These are phyloP conservation scores for Metarhizium humberi DNA, from an alignment of 2,329 filamentous ascomycete species.

Conservation along the genomic window DNA sequence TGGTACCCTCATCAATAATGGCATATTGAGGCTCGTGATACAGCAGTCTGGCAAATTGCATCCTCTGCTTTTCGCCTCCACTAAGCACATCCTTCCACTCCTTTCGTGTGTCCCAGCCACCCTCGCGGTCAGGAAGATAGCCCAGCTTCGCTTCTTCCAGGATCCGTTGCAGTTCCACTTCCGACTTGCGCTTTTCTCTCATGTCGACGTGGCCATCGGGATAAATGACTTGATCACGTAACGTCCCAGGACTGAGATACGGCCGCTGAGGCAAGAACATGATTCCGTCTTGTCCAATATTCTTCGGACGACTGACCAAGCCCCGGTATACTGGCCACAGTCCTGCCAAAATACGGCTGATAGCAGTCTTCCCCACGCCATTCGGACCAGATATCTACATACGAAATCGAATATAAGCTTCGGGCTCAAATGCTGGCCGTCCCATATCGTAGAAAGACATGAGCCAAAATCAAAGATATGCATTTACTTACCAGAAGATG, in stretches of 20 bases:
- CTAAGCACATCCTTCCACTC: conserved; percentile 99
- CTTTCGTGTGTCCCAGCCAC: conserved; percentile 92
- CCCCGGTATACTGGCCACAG: conserved; percentile 96
- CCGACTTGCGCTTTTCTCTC: conserved; percentile 68
- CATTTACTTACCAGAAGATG: conserved; percentile 58
- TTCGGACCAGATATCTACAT: conserved; percentile 78
- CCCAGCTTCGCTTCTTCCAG: conserved; percentile 79
- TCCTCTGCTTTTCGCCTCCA: conserved; percentile 92
- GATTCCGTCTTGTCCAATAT: conserved; percentile 76
- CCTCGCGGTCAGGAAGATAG: conserved; percentile 85
- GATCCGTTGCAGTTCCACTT: conserved; percentile 67
- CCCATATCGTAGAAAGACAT: neutral
- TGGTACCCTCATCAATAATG: conserved; percentile 92
- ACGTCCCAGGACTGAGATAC: conserved; percentile 83
- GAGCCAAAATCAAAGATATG: neutral
- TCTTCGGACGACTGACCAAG: conserved; percentile 77
- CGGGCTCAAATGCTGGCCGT: neutral
- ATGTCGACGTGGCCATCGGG: conserved; percentile 93
- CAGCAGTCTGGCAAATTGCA: conserved; percentile 80
- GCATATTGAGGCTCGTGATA: conserved; percentile 95
- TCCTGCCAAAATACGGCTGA: conserved; percentile 78
- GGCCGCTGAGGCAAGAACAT: conserved; percentile 97
- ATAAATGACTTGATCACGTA: conserved; percentile 96
- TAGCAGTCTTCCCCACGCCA: conserved; percentile 85
- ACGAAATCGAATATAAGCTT: neutral